A percentile compares a stretch with the other conserved stretches of the same genome.
Conservation (phyloP, 495 filamentous ascomycete genomes). For the Corynascus novoguineensis region DNA sequence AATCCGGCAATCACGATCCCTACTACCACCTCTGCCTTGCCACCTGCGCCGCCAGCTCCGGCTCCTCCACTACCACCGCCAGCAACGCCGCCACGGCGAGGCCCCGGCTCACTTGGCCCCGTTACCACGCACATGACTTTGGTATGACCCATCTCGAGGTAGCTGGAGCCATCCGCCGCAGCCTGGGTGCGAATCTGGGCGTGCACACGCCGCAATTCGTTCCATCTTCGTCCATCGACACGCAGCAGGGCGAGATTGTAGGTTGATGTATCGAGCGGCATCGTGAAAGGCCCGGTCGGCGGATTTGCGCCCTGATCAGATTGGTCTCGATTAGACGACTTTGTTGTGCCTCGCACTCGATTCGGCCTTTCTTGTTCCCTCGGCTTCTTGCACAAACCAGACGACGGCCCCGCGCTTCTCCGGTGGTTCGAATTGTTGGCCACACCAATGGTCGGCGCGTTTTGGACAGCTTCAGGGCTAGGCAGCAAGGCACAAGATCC, state of each 20-base stretch:
- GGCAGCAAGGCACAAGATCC: too few relatives aligned
- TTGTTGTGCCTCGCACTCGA: not conserved
- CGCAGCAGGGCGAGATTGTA: constrained; percentile 82
- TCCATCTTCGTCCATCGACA: constrained; percentile 94
- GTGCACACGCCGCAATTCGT: constrained; percentile 85
- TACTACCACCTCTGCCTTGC: constrained; percentile 62
- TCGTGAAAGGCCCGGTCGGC: constrained; percentile 29
- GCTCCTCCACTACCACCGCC: constrained; percentile 28
- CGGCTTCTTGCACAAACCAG: not conserved
- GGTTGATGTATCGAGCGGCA: constrained; percentile 87
- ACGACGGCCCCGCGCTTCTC: not conserved
- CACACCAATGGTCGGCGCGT: not conserved
- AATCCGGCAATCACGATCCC: constrained; percentile 85
- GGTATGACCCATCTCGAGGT: constrained; percentile 94
- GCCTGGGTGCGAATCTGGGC: constrained; percentile 89
- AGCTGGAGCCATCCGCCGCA: constrained; percentile 81
- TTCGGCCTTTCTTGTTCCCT: not conserved
- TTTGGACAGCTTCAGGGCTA: not conserved
- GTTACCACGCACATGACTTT: constrained; percentile 89
- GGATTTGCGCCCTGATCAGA: not conserved
- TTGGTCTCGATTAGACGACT: not conserved
- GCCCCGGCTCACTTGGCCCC: constrained; percentile 68
- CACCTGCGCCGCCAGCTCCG: constrained; percentile 40
- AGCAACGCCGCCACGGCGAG: constrained; percentile 24
- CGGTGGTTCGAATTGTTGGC: not conserved